These are phyloP conservation scores for Ustulina deusta DNA, from an alignment of 2,329 filamentous ascomycete genomes.

Conservation along the genomic window DNA sequence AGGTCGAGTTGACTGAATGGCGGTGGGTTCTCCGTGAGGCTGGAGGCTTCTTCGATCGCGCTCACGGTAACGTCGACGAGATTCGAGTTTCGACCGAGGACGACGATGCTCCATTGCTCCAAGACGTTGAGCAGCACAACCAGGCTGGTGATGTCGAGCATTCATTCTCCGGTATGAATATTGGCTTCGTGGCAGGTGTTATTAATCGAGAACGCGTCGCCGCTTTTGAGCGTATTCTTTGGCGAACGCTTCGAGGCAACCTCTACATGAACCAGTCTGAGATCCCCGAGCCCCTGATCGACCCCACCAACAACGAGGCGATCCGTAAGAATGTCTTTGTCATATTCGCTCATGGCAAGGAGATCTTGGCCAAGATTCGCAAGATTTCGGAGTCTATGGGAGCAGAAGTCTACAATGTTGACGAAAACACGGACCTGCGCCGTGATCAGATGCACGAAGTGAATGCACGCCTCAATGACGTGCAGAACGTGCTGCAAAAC, in stretches of 20 bases:
- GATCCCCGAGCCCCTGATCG: slow-evolving; percentile 91
- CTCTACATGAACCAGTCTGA: slow-evolving; percentile 99
- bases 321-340: slow-evolving; percentile 98
- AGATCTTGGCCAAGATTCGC: slow-evolving; percentile 97
- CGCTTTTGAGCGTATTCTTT: slow-evolving; percentile 96
- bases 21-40: slow-evolving; percentile 97
- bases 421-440: slow-evolving; percentile 95
- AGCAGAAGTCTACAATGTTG: slow-evolving; percentile 94
- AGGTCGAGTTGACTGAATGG: slow-evolving; percentile 98
- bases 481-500: slow-evolving; percentile 92
- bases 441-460: slow-evolving; percentile 98
- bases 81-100: slow-evolving; percentile 91
- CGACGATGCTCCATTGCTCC: slow-evolving; percentile 92
- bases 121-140: slow-evolving; percentile 88
- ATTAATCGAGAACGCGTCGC: slow-evolving; percentile 93
- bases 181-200: slow-evolving; percentile 96
- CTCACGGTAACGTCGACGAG: slow-evolving; percentile 95
- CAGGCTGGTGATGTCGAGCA: slow-evolving; percentile 76
- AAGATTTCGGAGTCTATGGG: slow-evolving; percentile 99
- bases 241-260: slow-evolving; percentile 96
- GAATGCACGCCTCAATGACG: slow-evolving; percentile 90
- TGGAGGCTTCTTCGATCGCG: slow-evolving; percentile 96
- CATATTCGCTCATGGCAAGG: slow-evolving; percentile 98
- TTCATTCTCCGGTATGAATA: slow-evolving; percentile 97
- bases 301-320: slow-evolving; percentile 91